phyloP scores from a whole-genome alignment of 768 basidiomycete species.

The Tulasnella sp. region DNA sequence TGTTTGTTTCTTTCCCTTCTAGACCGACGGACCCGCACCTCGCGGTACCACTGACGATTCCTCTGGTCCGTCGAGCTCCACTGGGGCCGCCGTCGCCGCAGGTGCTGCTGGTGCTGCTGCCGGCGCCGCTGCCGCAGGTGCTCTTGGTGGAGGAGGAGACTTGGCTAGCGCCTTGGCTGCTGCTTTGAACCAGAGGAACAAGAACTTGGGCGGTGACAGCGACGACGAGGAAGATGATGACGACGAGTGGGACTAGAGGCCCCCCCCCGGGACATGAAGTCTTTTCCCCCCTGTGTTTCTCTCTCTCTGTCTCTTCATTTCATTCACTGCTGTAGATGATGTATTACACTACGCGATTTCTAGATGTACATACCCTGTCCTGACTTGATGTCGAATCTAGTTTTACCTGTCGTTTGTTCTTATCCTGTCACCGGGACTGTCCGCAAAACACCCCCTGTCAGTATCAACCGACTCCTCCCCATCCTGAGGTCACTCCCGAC shows the following conservation, averaged over 20 bases:
- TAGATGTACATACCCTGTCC: background rate
- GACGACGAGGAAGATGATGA: slow-evolving; percentile 72
- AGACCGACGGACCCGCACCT: slow-evolving; percentile 11
- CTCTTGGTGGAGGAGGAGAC: slow-evolving; percentile 56
- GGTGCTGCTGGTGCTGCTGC: slow-evolving; percentile 26
- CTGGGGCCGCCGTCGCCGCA: background rate
- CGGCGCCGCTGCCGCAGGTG: slow-evolving; percentile 31
- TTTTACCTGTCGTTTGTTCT: background rate
- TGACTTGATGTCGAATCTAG: slow-evolving; percentile 1
- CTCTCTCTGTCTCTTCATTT: background rate
- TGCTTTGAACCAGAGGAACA: slow-evolving; percentile 77
- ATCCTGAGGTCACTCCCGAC: no score
- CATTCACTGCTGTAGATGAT: background rate
- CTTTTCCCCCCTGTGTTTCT: background rate
- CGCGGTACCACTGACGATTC: background rate
- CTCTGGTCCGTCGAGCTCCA: background rate
- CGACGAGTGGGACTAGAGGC: slow-evolving; percentile 53
- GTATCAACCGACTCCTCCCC: no score
- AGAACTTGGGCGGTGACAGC: slow-evolving; percentile 74
- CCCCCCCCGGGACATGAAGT: background rate
- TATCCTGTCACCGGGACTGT: no score
- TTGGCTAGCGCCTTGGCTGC: slow-evolving; percentile 79
- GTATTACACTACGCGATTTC: background rate
- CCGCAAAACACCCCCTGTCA: no score
- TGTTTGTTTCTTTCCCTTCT: background rate